Percentiles rank a stretch among this genome's conserved stretches.
Conservation (phyloP, 2,329 filamentous ascomycete species). For the Metarhizium brunneum region DNA sequence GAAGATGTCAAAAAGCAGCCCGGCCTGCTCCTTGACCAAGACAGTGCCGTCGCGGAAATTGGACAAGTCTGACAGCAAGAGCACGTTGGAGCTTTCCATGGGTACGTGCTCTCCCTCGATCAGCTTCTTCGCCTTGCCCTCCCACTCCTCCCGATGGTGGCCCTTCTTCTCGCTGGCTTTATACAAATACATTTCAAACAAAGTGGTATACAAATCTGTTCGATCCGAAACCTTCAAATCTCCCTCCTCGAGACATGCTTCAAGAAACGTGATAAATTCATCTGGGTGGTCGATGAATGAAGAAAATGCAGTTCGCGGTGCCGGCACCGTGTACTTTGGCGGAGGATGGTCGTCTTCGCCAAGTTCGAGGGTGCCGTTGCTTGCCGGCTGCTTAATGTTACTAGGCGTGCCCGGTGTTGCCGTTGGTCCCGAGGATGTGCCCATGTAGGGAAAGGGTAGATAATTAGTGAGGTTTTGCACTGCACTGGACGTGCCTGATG, state of each 20-base stretch:
- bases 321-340: slow-evolving; percentile 65
- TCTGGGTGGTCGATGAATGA: slow-evolving; percentile 91
- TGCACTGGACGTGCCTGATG: slow-evolving; percentile 57
- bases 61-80: slow-evolving; percentile 84
- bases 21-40: slow-evolving; percentile 87
- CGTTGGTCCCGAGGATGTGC: slow-evolving; percentile 38
- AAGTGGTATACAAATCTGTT: slow-evolving; percentile 81
- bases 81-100: slow-evolving; percentile 90
- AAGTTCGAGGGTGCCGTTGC: slow-evolving; percentile 42
- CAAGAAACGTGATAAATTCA: slow-evolving; percentile 86
- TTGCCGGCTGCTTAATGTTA: slow-evolving; percentile 38
- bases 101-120: slow-evolving; percentile 73
- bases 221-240: slow-evolving; percentile 65
- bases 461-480: slow-evolving; percentile 80
- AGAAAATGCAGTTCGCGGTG: slow-evolving; percentile 84
- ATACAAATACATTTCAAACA: slow-evolving; percentile 97
- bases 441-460: slow-evolving; percentile 80
- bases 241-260: slow-evolving; percentile 70
- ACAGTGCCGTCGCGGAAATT: slow-evolving; percentile 85
- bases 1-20: slow-evolving; percentile 90
- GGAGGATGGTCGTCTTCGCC: slow-evolving; percentile 35
- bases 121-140: slow-evolving; percentile 79
- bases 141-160: slow-evolving; percentile 63
- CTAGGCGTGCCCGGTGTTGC: slow-evolving; percentile 43
- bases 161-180: slow-evolving; percentile 71